Conservation (phyloP, 2,329 filamentous ascomycete genomes). For the Epichloe hybrida region DNA sequence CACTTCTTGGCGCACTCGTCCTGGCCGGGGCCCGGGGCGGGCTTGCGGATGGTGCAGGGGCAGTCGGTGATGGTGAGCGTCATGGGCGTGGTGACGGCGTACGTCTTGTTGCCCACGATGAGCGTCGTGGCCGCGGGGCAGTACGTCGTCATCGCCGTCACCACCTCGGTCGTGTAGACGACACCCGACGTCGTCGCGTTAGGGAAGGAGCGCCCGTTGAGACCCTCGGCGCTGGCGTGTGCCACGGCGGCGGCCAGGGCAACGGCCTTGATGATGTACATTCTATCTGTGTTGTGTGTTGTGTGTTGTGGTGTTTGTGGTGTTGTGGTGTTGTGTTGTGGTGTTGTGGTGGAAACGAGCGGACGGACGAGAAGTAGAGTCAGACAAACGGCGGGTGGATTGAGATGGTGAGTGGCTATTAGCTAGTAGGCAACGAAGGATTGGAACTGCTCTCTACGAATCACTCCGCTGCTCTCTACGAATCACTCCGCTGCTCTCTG, state of each 20-base stretch:
- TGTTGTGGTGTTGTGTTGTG: too few species aligned
- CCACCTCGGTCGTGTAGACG: constrained; percentile 46
- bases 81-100: not conserved
- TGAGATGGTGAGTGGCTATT: too few species aligned
- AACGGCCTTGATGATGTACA: not conserved
- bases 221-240: not conserved
- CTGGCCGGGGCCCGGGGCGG: not conserved
- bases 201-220: not conserved
- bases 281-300: not conserved
- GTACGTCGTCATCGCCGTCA: constrained; percentile 52
- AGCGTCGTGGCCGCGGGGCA: constrained; percentile 43
- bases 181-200: constrained; percentile 18
- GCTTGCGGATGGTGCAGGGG: not conserved
- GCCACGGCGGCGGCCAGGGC: constrained; percentile 1
- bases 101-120: not conserved
- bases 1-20: constrained; percentile 10
- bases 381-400: too few species aligned
- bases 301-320: too few species aligned
- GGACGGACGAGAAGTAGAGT: too few species aligned
- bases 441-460: too few species aligned
- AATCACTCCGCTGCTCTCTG: too few species aligned
- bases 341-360: too few species aligned
- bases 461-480: too few species aligned
- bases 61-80: not conserved
- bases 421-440: too few species aligned